A percentile compares a stretch with the other conserved stretches of the same genome.
Conservation (phyloP, 768 basidiomycete species). For the Chlorophyllum brunneum region DNA sequence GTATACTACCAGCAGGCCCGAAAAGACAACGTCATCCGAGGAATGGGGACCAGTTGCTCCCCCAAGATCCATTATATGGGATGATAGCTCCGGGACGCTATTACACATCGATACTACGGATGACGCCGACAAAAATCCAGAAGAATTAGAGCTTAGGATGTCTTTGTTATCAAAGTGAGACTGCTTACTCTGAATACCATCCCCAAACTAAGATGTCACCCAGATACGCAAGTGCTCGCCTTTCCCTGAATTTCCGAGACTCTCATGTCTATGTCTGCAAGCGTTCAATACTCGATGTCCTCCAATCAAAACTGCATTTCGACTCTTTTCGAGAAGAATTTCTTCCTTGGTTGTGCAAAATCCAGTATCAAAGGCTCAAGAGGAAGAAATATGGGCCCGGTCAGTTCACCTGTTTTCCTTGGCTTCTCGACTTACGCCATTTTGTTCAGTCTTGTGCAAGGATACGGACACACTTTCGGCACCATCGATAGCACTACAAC, state of each 20-base stretch:
- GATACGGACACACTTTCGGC: slow-evolving; percentile 38
- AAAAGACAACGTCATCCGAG: slow-evolving; percentile 54
- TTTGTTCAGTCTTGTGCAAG: slow-evolving; percentile 34
- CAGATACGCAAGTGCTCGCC: slow-evolving; percentile 68
- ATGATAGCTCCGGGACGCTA: slow-evolving; percentile 59
- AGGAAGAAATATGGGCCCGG: slow-evolving; percentile 56
- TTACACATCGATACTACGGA: slow-evolving; percentile 72
- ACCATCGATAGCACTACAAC: slow-evolving; percentile 50
- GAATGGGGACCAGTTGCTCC: slow-evolving; percentile 58
- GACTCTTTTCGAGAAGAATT: slow-evolving; percentile 89
- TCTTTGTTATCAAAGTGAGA: slow-evolving; percentile 62
- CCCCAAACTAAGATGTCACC: slow-evolving; percentile 5
- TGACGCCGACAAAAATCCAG: slow-evolving; percentile 59
- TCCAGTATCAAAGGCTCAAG: slow-evolving; percentile 68
- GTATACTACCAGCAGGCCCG: slow-evolving; percentile 46
- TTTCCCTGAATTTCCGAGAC: slow-evolving; percentile 71
- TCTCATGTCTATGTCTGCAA: slow-evolving; percentile 92
- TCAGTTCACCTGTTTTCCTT: slow-evolving; percentile 19
- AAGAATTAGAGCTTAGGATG: slow-evolving; percentile 76
- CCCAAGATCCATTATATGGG: slow-evolving; percentile 60
- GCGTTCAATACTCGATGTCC: slow-evolving; percentile 64
- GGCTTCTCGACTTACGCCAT: slow-evolving; percentile 8
- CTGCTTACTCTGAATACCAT: background rate
- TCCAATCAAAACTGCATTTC: slow-evolving; percentile 64
- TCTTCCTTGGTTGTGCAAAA: slow-evolving; percentile 87